Evolutionary conservation across 352 stramenopile genomes (phyloP).

Genomic region (Pythium chondricola): DNA sequence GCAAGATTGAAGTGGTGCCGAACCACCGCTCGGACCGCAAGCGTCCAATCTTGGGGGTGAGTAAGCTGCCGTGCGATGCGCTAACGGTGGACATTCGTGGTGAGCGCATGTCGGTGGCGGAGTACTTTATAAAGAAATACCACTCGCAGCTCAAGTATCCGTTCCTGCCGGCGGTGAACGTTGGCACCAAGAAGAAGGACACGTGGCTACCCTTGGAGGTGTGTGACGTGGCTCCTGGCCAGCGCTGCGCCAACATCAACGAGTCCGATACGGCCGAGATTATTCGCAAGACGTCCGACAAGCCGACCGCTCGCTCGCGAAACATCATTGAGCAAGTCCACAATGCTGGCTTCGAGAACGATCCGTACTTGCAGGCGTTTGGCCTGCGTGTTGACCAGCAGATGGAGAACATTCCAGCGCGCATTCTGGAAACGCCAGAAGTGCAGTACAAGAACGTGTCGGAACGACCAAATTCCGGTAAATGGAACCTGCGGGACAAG

Average conservation of each 20-base stretch:
- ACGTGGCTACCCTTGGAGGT: conserved; percentile 15
- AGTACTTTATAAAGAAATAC: conserved; percentile 8
- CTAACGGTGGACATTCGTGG: conserved; percentile 1
- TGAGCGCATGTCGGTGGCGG: not conserved
- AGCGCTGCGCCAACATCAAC: conserved; percentile 1
- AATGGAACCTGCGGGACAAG: conserved; percentile 78
- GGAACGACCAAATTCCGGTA: conserved; percentile 45
- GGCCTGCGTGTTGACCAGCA: not conserved
- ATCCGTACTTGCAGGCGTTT: conserved; percentile 8
- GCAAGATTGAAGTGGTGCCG: not conserved
- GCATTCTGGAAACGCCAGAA: conserved; percentile 46
- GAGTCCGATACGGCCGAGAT: conserved; percentile 2
- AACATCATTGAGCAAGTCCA: not conserved
- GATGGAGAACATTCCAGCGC: conserved; percentile 3
- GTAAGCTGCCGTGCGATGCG: not conserved
- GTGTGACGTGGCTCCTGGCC: conserved; percentile 8
- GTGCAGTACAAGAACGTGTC: conserved; percentile 60
- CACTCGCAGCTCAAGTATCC: conserved; percentile 1
- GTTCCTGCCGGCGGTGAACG: conserved; percentile 9
- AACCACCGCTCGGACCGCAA: not conserved
- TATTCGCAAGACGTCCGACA: conserved; percentile 1
- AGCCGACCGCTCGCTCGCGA: not conserved
- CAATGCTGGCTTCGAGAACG: conserved; percentile 9
- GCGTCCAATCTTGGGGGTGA: conserved; percentile 5
- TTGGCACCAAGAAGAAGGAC: not conserved